Conservation (phyloP, 2,329 filamentous ascomycete species). For the Diaporthe longicolla region DNA sequence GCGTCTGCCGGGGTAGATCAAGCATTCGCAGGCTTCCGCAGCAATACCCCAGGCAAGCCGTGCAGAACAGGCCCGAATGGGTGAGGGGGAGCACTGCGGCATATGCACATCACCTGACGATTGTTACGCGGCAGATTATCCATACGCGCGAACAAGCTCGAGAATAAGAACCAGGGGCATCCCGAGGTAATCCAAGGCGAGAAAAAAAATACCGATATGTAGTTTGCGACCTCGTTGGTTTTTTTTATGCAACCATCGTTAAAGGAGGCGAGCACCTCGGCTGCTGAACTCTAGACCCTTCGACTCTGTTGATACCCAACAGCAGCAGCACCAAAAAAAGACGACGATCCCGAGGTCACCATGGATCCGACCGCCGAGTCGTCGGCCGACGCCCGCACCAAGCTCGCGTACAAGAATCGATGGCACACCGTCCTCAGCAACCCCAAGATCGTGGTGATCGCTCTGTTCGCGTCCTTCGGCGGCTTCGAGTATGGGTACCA, state of each 20-base stretch:
- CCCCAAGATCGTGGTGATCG: constrained; percentile 41
- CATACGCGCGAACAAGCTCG: not conserved
- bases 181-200: not conserved
- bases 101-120: constrained; percentile 29
- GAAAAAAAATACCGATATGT: not conserved
- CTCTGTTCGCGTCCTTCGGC: constrained; percentile 52
- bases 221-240: not conserved
- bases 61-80: constrained; percentile 30
- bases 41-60: constrained; percentile 11
- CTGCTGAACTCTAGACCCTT: not conserved
- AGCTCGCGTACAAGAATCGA: constrained; percentile 35
- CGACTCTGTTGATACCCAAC: not conserved
- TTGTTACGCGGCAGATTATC: constrained; percentile 14
- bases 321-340: not conserved
- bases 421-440: constrained; percentile 37
- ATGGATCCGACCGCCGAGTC: constrained; percentile 24
- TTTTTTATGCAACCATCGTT: not conserved
- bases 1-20: constrained; percentile 1
- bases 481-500: constrained; percentile 69
- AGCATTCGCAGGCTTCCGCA: not conserved
- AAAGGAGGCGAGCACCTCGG: not conserved
- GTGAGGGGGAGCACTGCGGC: constrained; percentile 20
- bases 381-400: constrained; percentile 26
- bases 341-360: not conserved
- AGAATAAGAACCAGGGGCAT: constrained; percentile 16